Evolutionary conservation across 2,329 filamentous ascomycete genomes (phyloP), one percentile per base, ranked within the genome.

Genomic region (Trichoderma oligosporum): DNA sequence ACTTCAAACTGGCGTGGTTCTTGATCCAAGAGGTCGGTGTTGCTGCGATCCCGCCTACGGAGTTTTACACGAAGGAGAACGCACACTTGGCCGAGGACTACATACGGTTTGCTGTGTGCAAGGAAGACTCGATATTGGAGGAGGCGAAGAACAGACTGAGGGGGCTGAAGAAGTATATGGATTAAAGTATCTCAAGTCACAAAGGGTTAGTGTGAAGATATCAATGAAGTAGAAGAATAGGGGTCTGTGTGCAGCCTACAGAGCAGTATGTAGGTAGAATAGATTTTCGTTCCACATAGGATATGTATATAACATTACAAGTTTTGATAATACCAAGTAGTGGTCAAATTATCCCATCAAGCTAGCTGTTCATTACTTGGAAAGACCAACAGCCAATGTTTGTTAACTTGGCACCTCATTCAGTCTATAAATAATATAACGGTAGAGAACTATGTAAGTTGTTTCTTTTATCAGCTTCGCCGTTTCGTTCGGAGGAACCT

Each of bases 1-100:
- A 99, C 71, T 99, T 97, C 76, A 90, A 96, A 78, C 82, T 99
- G 45, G 84, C 86, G 33, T 99, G 93, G 93, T 97, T 97, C 76
- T 75, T 97, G 66, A 99, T 99, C 73, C 92, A 92, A 71, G 93
- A 99, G 76, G 79, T 99, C 18, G 94, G 94, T 8, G 91, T 99
- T 25, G 94, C 94, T 2, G 92, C 93, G 7, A 97, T 99, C 61
- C 94, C 94, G 16, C 94, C 94, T 0, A 96, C 92, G 0, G 94
- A 99, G 73, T 99, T 99, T 73, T 97, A 97, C 71, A 97, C 93
- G 0, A 86, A 90, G 16, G 76, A 73, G 41, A 96, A 96, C 68
- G 84, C 88, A 25, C 84, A 89, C 66, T 84, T 97, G 65, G 94
- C 89, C 0, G 89, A 97, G 77, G 88, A 97, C 66, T 99, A 95